Evolutionary conservation across 441 rosid species (phyloP).

Genomic region (Macaranga tanarius): DNA sequence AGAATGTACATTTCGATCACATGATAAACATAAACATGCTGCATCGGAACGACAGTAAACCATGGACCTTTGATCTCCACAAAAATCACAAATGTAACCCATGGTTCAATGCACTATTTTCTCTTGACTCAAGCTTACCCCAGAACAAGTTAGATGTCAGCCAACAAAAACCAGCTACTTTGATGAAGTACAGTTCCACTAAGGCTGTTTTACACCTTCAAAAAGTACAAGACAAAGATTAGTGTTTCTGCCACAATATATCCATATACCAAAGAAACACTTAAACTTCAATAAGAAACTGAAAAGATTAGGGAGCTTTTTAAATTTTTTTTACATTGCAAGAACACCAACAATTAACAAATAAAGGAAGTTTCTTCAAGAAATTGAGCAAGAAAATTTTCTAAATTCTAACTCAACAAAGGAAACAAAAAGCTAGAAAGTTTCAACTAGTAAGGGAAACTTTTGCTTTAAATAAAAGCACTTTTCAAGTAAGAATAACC

Average conservation of each 20-base stretch:
- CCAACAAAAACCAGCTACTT: constrained; percentile 19
- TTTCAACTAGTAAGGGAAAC: background rate
- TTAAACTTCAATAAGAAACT: no score
- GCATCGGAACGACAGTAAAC: constrained; percentile 95
- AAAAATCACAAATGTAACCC: constrained; percentile 94
- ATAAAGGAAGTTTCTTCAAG: constrained; percentile 1
- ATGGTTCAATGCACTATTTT: constrained; percentile 34
- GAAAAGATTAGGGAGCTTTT: no score
- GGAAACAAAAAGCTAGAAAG: background rate
- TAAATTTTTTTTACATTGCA: background rate
- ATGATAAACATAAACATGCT: constrained; percentile 89
- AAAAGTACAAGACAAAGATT: background rate
- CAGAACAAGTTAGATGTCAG: constrained; percentile 17
- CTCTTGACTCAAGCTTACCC: constrained; percentile 19
- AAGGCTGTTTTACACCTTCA: constrained; percentile 26
- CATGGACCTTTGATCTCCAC: constrained; percentile 83
- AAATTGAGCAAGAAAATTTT: background rate
- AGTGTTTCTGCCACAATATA: constrained; percentile 8
- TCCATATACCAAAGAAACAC: background rate
- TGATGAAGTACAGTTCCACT: background rate
- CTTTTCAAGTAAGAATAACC: background rate
- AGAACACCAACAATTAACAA: background rate
- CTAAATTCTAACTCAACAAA: background rate
- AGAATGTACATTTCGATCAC: constrained; percentile 90
- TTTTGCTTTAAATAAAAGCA: constrained; percentile 8